Conservation (phyloP, 163 green algal species). For the Scenedesmus sp. region DNA sequence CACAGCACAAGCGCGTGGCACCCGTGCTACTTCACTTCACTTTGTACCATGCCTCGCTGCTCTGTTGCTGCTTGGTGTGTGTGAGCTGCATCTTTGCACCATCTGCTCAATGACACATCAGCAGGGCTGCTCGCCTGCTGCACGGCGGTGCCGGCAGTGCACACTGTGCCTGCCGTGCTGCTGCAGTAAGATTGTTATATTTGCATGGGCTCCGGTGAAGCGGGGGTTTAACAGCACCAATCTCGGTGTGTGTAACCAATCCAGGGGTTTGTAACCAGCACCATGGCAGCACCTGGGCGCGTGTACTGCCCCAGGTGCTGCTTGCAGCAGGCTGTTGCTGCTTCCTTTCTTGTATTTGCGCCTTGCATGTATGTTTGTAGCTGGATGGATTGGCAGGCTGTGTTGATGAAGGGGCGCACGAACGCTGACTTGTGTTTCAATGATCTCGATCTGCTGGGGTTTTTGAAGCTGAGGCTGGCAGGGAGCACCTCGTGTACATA, state of each 20-base stretch:
- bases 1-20: neutral
- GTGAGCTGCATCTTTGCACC: neutral
- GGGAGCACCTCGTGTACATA: neutral
- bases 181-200: neutral
- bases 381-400: neutral
- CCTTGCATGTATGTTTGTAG: neutral
- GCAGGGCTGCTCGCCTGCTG: neutral
- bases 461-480: neutral
- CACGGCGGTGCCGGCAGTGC: neutral
- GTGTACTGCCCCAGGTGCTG: neutral
- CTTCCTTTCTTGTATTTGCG: neutral
- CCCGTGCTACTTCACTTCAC: too few relatives aligned
- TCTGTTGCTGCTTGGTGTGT: neutral
- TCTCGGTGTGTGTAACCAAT: neutral
- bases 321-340: neutral
- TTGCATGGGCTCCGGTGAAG: neutral
- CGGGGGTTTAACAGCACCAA: neutral
- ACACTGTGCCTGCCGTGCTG: neutral
- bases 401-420: neutral
- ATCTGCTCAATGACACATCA: neutral
- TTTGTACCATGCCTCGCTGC: neutral
- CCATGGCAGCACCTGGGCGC: neutral
- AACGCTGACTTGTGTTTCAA: neutral
- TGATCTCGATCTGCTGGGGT: neutral
- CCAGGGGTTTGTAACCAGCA: neutral